phyloP scores from a whole-genome alignment of 805 yeast genomes.

The Grigorovia jiainica region DNA sequence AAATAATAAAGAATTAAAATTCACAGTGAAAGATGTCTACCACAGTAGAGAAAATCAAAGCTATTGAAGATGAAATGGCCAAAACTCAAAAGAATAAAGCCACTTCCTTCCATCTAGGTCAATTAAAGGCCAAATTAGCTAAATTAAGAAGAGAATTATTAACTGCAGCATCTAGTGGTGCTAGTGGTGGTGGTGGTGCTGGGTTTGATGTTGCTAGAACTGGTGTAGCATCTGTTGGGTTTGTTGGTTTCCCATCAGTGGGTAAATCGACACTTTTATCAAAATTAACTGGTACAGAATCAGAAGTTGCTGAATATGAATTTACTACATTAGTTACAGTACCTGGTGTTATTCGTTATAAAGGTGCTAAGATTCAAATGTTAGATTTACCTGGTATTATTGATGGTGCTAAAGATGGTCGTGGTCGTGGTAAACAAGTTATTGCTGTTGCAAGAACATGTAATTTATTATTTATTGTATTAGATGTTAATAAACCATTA shows the following conservation, averaged over 20 bases:
- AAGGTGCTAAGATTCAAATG: conserved; percentile 98
- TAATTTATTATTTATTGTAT: conserved; percentile 81
- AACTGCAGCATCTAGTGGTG: conserved; percentile 54
- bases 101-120: conserved; percentile 95
- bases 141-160: conserved; percentile 87
- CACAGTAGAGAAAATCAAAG: conserved; percentile 65
- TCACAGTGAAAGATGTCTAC: conserved; percentile 58
- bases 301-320: conserved; percentile 97
- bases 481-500: conserved; percentile 93
- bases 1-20: no score
- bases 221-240: conserved; percentile 95
- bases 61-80: conserved; percentile 97
- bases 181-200: conserved; percentile 87
- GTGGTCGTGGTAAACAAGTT: conserved; percentile 91
- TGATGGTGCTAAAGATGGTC: conserved; percentile 87
- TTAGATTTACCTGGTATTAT: conserved; percentile 83
- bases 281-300: conserved; percentile 88
- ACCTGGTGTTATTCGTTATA: conserved; percentile 90
- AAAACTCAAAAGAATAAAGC: conserved; percentile 96
- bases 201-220: conserved; percentile 99
- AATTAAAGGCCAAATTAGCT: conserved; percentile 91
- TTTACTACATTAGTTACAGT: conserved; percentile 96
- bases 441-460: conserved; percentile 99
- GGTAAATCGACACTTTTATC: conserved; percentile 74
- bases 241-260: conserved; percentile 97